Evolutionary conservation across 805 yeast genomes (phyloP), one percentile per base, ranked within the genome.

Genomic region (Candida orba): DNA sequence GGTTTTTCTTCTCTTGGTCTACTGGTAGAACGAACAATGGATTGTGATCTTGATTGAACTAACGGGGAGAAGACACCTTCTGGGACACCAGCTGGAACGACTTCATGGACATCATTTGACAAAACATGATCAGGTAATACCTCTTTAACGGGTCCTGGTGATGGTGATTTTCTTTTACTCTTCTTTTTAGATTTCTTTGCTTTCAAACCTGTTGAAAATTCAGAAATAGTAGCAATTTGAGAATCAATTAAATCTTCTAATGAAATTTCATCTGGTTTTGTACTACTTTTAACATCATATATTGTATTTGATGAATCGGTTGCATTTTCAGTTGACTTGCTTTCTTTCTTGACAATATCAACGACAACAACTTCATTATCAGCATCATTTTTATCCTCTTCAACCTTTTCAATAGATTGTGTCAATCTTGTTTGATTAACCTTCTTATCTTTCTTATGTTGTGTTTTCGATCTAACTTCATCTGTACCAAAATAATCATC

Each of bases 11-110:
- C 37, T 40, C 42, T 10, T 39, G 29, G 14, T 4, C 18, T 17
- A 12, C 9, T 34, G 18, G 42, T 6, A 1, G 51, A 39, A 37
- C 53, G 52, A 18, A 24, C 39, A 9, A 18, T 31, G 1, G 60
- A 57, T 36, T 56, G 59, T 4, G 59, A 54, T 49, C 61, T 53
- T 9, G 61, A 57, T 34, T 54, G 58, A n/a, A 57, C 44, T 39
- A 53, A 39, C 37, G 63, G 62, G 0, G 73, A 67, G n/a, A 52
- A 67, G 51, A 30, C 44, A 18, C 74, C 75, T 43, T 70, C 73
- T 37, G 67, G 60, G 35, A 67, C 69, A 31, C 72, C 71, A 6
- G 75, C 75, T 14, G 76, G 75, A 6, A 71, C 69, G 8, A 64
- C 63, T 38, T 57, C 62, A 18, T 53, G 51, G 4, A 71, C 53